Evolutionary conservation across 2,329 filamentous ascomycete species (phyloP).

Genomic region (Venturia nashicola): DNA sequence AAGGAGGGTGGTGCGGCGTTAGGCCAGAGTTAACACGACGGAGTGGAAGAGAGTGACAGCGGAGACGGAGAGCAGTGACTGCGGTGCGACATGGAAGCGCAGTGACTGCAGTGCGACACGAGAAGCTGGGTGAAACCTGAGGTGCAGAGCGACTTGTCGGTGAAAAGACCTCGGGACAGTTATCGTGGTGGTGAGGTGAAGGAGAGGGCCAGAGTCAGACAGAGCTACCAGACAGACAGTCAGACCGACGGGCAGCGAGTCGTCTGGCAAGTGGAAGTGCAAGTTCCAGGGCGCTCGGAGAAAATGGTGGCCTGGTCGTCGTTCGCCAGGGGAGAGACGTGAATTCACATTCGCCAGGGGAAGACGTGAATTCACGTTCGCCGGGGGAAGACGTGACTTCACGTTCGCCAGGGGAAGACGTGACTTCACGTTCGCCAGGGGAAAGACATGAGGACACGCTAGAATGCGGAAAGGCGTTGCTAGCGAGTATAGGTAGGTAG

Average conservation of each 20-base stretch:
- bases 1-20: not conserved
- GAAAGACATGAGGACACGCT: too few species aligned
- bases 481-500: not conserved
- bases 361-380: too few species aligned
- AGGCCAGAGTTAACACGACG: not conserved
- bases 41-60: not conserved
- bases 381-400: too few species aligned
- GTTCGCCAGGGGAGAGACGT: constrained; percentile 4
- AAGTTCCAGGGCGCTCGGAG: not conserved
- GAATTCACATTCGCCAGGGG: too few species aligned
- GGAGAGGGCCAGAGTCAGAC: not conserved
- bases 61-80: not conserved
- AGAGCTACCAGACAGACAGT: too few species aligned
- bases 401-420: too few species aligned
- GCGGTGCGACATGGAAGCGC: constrained; percentile 1
- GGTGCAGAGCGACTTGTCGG: not conserved
- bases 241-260: not conserved
- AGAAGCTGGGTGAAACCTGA: too few species aligned
- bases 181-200: not conserved
- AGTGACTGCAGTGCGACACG: not conserved
- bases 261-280: not conserved
- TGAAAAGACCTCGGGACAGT: constrained; percentile 3
- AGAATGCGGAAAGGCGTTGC: not conserved
- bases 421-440: not conserved
- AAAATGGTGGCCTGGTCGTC: not conserved